Conservation (phyloP, 75 land plant species). For the Pinus albicaulis region DNA sequence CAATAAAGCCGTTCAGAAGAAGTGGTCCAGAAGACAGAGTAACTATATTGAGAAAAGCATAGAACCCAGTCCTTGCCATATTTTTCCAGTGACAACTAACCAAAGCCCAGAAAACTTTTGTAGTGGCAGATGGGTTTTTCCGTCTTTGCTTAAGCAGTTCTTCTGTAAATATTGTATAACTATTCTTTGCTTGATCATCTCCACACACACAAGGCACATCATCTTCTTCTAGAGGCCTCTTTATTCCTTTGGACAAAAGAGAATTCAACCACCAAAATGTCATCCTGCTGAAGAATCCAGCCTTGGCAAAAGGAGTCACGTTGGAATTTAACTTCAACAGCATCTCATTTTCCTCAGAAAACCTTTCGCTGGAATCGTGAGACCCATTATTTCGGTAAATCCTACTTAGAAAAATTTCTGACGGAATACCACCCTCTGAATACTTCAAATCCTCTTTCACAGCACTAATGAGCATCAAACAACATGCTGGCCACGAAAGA, state of each 20-base stretch:
- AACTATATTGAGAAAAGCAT: slow-evolving; percentile 53
- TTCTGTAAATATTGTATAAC: slow-evolving; percentile 29
- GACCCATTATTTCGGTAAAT: too few relatives aligned
- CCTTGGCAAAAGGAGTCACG: slow-evolving; percentile 46
- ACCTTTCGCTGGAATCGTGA: neutral
- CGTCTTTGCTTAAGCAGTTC: neutral
- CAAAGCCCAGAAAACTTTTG: slow-evolving; percentile 36
- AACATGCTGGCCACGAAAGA: slow-evolving; percentile 14
- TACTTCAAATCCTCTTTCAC: neutral
- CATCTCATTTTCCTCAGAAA: neutral
- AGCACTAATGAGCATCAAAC: slow-evolving; percentile 5
- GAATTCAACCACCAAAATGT: slow-evolving; percentile 85
- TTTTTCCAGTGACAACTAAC: slow-evolving; percentile 44
- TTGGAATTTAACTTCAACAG: neutral
- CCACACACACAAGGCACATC: slow-evolving; percentile 56
- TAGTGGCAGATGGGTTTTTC: slow-evolving; percentile 1
- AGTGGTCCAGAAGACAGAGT: slow-evolving; percentile 60
- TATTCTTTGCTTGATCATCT: slow-evolving; percentile 42
- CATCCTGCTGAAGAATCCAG: slow-evolving; percentile 54
- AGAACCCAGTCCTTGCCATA: slow-evolving; percentile 48
- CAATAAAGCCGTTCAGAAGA: slow-evolving; percentile 60
- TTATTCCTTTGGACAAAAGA: slow-evolving; percentile 53
- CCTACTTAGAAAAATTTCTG: slow-evolving; percentile 2
- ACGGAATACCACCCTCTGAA: neutral
- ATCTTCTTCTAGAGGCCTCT: slow-evolving; percentile 40